Evolutionary conservation across 345 rosid genomes (phyloP), one percentile per base, ranked within the genome.

Genomic region (Arabis hirsuta): DNA sequence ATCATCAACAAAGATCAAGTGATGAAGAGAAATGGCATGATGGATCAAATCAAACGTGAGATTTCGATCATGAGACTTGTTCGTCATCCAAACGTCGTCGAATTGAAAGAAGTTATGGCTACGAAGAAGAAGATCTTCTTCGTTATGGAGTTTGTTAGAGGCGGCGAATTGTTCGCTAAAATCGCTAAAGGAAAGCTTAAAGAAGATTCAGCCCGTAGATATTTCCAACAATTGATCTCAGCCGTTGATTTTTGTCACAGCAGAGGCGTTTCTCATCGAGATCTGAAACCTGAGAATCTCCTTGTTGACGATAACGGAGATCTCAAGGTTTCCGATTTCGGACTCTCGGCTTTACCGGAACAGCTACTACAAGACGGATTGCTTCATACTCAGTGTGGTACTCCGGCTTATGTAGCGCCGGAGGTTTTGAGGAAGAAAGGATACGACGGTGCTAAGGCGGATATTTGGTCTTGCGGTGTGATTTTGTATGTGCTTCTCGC

Each of bases 381-480:
- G 45, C 82, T 92, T 2, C 96, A 92, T 20, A 92, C 98, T 1
- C 85, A 65, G 77, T 92, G 98, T n/a, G 98, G 98, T n/a, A 84
- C 93, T 3, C 96, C 97, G 20, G 90, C 97, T 2, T 91, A 91
- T 43, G 91, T 91, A 16, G 96, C 98, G 0, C 98, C 98, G 12
- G 96, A 90, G 87, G 87, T 92, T 6, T 27, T 92, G 3, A 58
- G 93, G 44, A 89, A 82, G 82, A 91, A 82, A 26, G 96, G 97
- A 7, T 92, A 92, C 78, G 95, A 88, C 60, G 98, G 98, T 5
- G 79, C 89, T 4, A 88, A 77, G 61, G 89, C 87, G 1, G 98
- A 87, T 77, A 67, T 84, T 2, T 92, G 98, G 97, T 92, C 98
- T 0, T 92, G 98, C 38, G 98, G 98, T 8, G 97, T 92, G 0